These are phyloP conservation scores for Ganoderma leucocontextum DNA, from an alignment of 1,284 basidiomycete species.

Conservation along the genomic window DNA sequence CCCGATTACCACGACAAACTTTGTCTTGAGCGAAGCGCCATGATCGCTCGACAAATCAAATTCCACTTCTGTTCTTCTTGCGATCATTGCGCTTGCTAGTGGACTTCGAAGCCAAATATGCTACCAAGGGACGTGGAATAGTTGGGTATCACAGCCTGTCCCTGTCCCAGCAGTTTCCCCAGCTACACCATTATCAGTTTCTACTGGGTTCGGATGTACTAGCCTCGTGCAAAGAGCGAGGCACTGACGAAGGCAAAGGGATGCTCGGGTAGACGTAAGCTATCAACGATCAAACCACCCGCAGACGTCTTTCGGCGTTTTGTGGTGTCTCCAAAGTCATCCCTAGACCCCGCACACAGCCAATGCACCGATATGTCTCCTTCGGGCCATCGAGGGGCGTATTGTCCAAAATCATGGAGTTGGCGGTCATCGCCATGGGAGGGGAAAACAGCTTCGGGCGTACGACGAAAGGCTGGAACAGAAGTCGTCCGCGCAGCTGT, in stretches of 20 bases:
- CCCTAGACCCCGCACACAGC: slow-evolving; percentile 26
- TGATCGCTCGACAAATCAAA: not conserved
- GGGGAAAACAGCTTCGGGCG: slow-evolving; percentile 29
- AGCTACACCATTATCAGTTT: not conserved
- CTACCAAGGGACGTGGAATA: not conserved
- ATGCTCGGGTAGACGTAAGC: not conserved
- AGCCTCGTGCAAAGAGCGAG: not conserved
- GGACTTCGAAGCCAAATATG: not conserved
- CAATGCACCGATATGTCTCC: slow-evolving; percentile 15
- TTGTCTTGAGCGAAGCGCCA: not conserved
- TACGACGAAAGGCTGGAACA: slow-evolving; percentile 28
- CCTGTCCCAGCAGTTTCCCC: not conserved
- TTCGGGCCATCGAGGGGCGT: not conserved
- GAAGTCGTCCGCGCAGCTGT: slow-evolving; percentile 9
- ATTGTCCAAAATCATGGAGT: slow-evolving; percentile 25
- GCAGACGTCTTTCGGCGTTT: slow-evolving; percentile 7
- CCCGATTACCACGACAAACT: not conserved
- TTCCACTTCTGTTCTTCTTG: not conserved
- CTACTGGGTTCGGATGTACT: not conserved
- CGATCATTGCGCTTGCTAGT: not conserved
- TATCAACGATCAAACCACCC: slow-evolving; percentile 11
- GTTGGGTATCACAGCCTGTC: not conserved
- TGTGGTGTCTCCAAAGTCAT: slow-evolving; percentile 19
- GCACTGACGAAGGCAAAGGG: not conserved
- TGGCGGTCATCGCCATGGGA: slow-evolving; percentile 24